These are phyloP conservation scores for Aspergillus intermedius DNA, from an alignment of 2,329 filamentous ascomycete species.

Conservation along the genomic window DNA sequence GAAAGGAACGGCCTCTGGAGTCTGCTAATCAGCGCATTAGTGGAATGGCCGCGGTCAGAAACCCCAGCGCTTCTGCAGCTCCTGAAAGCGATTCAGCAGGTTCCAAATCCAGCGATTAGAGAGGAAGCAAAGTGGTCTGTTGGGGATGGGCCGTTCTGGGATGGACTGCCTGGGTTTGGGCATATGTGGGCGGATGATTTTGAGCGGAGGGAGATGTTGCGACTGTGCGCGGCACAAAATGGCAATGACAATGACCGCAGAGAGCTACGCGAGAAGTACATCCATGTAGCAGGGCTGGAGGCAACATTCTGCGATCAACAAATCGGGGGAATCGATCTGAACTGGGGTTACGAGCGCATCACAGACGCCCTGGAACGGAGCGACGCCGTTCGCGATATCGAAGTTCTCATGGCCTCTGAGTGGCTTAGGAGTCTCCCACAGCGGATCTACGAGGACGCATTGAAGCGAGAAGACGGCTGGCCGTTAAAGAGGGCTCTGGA, in stretches of 20 bases:
- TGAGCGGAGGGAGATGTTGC: background rate
- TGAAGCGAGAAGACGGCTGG: background rate
- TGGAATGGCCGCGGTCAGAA: background rate
- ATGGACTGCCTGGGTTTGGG: background rate
- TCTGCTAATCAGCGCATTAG: background rate
- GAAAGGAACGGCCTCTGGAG: background rate
- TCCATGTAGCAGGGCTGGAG: background rate
- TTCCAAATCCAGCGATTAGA: background rate
- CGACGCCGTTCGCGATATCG: background rate
- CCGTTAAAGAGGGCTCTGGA: background rate
- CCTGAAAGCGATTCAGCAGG: background rate
- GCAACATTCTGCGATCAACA: background rate
- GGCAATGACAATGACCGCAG: background rate
- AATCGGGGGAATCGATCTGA: background rate
- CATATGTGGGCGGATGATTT: background rate
- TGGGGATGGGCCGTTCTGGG: background rate
- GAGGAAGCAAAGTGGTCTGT: background rate
- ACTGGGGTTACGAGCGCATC: background rate
- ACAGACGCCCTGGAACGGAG: background rate
- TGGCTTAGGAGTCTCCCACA: background rate
- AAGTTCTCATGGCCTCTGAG: background rate
- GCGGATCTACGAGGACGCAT: background rate
- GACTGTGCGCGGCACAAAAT: background rate
- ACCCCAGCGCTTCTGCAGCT: background rate
- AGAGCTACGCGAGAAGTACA: background rate